Conservation (phyloP, 106 monocot species). For the Dactylorhiza incarnata region DNA sequence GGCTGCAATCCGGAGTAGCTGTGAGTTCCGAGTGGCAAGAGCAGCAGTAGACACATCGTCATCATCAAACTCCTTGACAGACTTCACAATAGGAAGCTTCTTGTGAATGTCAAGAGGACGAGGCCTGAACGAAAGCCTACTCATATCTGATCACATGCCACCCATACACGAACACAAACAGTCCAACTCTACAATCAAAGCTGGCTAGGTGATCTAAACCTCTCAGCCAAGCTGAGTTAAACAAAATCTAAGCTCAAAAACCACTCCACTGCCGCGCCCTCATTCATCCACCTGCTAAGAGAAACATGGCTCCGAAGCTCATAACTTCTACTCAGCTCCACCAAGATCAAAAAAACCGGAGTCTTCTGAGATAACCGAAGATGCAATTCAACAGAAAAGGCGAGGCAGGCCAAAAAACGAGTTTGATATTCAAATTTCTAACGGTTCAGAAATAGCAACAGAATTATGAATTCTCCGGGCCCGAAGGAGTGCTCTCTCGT, state of each 20-base stretch:
- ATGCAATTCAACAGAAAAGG: background rate
- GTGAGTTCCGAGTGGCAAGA: conserved; percentile 62
- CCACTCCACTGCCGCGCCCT: background rate
- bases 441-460: background rate
- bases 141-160: conserved; percentile 76
- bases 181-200: background rate
- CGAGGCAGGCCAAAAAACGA: background rate
- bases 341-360: background rate
- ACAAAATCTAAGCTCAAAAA: conserved; percentile 2
- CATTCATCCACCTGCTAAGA: background rate
- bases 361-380: background rate
- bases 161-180: conserved; percentile 4
- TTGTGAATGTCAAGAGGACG: conserved; percentile 99
- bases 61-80: conserved; percentile 92
- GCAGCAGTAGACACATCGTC: conserved; percentile 49
- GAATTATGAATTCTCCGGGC: background rate
- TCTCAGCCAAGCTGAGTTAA: background rate
- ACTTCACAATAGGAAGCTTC: conserved; percentile 87
- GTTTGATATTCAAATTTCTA: conserved; percentile 5
- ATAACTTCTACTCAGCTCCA: background rate
- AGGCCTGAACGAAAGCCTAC: conserved; percentile 91
- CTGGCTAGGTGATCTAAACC: conserved; percentile 7
- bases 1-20: conserved; percentile 35
- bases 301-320: conserved; percentile 1
- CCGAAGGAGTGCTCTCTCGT: background rate